Base-by-base conservation (phyloP, 805 yeast genomes). In the Suhomyces pyralidae region DNA sequence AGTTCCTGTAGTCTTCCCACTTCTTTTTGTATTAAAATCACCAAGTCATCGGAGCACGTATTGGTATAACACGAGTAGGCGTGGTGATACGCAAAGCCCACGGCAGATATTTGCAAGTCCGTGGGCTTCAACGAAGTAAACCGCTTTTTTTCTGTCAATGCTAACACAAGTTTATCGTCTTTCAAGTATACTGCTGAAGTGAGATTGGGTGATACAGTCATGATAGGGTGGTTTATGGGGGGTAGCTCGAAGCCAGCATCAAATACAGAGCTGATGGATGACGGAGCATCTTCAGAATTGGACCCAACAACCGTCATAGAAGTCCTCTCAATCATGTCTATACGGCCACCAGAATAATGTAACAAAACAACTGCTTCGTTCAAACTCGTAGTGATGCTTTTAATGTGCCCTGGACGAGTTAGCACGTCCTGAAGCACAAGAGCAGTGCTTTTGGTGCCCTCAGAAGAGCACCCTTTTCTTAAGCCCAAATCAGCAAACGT, bases 11-110 rank as follows among this genome's bases (percentile, higher is more conserved):
- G 45, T 40, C 71, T 54, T 36, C 53, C 54, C 10, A 83, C 58
- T 54, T 83, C 84, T 1, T 64, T 57, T 59, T 82, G 82, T 14
- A 84, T 75, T 2, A 86, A 70, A 1, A 81, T 78, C 38, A 86
- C 69, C 50, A 90, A 65, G 59, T 90, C 97, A 61, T 90, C 96
- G 3, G 86, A 78, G 51, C 82, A 79, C 7, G 81, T 71, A 49
- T 81, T 86, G 46, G 84, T 77, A 65, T 85, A 88, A 59, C 92
- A 88, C 0, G 91, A 81, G 51, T 79, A 77, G 0, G 94, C 82
- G 64, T 88, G 90, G 6, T 83, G 69, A 26, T 80, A 74, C 0
- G 96, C 89, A 48, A 89, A 67, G 0, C 82, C 85, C 1, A 82
- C 83, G 0, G 88, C 78, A 0, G 82, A 68, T 1, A 76, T 58